phyloP scores from a whole-genome alignment of 1,284 basidiomycete species.

The Austroboletus novae-zelandiae region DNA sequence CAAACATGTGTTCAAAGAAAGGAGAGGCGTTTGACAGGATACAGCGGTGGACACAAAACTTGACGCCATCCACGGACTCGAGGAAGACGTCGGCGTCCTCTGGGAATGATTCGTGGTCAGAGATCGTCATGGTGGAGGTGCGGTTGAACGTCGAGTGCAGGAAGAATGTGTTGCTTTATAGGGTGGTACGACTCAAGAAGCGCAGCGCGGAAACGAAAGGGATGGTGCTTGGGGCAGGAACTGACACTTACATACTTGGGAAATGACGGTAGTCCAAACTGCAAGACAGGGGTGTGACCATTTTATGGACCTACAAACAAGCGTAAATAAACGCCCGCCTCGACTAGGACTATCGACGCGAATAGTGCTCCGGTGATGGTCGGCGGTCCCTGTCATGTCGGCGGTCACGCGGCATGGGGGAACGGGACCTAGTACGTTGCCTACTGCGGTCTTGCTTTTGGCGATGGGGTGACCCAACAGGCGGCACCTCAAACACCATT shows the following conservation, averaged over 20 bases:
- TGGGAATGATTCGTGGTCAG: slow-evolving; percentile 36
- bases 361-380: slow-evolving; percentile 7
- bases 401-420: slow-evolving; percentile 20
- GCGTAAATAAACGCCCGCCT: slow-evolving; percentile 15
- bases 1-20: slow-evolving; percentile 69
- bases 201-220: background rate
- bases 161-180: slow-evolving; percentile 17
- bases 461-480: slow-evolving; percentile 13
- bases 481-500: slow-evolving; percentile 73
- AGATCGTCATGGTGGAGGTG: slow-evolving; percentile 25
- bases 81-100: slow-evolving; percentile 56
- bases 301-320: slow-evolving; percentile 19
- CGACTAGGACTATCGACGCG: slow-evolving; percentile 5
- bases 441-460: slow-evolving; percentile 25
- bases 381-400: slow-evolving; percentile 15
- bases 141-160: slow-evolving; percentile 1
- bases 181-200: slow-evolving; percentile 4
- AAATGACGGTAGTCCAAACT: slow-evolving; percentile 11
- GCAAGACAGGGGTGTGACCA: slow-evolving; percentile 12
- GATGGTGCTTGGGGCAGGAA: background rate
- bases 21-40: slow-evolving; percentile 61
- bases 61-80: slow-evolving; percentile 44
- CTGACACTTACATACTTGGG: slow-evolving; percentile 23
- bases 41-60: slow-evolving; percentile 61
- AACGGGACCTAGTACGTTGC: slow-evolving; percentile 24